Evolutionary conservation across 805 yeast genomes (phyloP), one percentile per base, ranked within the genome.

Genomic region (Saturnispora dispora): DNA sequence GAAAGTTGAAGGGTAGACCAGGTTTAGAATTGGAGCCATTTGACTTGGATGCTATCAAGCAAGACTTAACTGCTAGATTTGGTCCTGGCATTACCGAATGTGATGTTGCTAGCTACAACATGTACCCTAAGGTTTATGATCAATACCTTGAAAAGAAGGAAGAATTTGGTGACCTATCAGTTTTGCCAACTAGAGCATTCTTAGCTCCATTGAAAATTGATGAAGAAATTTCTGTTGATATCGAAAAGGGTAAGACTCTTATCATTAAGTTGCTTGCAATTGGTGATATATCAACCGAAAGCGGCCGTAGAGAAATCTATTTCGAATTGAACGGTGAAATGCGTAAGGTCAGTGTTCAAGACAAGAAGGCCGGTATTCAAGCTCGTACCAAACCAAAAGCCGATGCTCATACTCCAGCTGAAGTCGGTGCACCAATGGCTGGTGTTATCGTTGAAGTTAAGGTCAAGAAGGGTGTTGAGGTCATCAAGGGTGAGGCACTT

Each of bases 51-150:
- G 74, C 75, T 39, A 79, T 93, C 63, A 83, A 76, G 64, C 81
- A 81, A 65, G 95, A 88, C 63, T 77, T 93, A 64, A 69, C 70
- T 52, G 74, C 82, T 50, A 81, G 95, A 71, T 93, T 83, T 70
- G 95, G 91, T 57, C 75, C 78, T 58, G 51, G 52, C n/a, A 77
- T 89, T 64, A 77, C 81, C 50, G 98, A 91, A 68, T 76, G 79
- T 60, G 99, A 93, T 66, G 83, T 93, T 63, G 98, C 99, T 15
- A 84, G 95, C 44, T 91, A 88, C 74, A 83, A 87, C 71, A 93
- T 93, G 99, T 93, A 88, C 75, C 99, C 99, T 60, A 89, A 88
- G 77, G 99, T 93, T 53, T 93, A 78, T 70, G 98, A 93, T 73
- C 86, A 79, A 57, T 93, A 76, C 79, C 82, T 81, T 68, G 82